These are phyloP conservation scores for Coprinopsis marcescibilis DNA, from an alignment of 768 basidiomycete species.

Conservation along the genomic window DNA sequence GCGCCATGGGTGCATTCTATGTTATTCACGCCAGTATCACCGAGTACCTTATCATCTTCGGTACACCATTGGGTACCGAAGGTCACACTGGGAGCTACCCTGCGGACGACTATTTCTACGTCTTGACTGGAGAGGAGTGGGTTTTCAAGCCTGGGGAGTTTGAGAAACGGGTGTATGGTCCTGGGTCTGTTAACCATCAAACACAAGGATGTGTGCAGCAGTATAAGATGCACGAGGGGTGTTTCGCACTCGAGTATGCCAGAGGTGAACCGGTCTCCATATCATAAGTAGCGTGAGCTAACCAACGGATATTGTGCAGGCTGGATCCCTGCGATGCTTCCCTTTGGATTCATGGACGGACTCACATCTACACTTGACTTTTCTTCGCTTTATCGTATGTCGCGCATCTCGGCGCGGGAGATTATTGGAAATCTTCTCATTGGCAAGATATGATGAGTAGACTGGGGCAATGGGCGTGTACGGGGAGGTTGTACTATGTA, in stretches of 20 bases:
- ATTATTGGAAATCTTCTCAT: slow-evolving; percentile 75
- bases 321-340: slow-evolving; percentile 96
- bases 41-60: slow-evolving; percentile 95
- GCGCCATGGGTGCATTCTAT: slow-evolving; percentile 98
- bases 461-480: not conserved
- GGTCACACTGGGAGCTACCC: slow-evolving; percentile 93
- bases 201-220: slow-evolving; percentile 85
- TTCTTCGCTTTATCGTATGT: slow-evolving; percentile 78
- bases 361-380: slow-evolving; percentile 89
- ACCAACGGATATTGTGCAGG: slow-evolving; percentile 41
- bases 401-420: slow-evolving; percentile 70
- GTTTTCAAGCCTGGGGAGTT: slow-evolving; percentile 80
- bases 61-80: slow-evolving; percentile 94
- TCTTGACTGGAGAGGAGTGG: slow-evolving; percentile 92
- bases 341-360: slow-evolving; percentile 86
- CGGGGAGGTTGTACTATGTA: no score
- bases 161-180: slow-evolving; percentile 77
- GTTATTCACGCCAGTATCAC: slow-evolving; percentile 95
- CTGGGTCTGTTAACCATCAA: slow-evolving; percentile 83
- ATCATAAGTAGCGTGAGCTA: not conserved
- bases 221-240: slow-evolving; percentile 96
- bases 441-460: slow-evolving; percentile 68
- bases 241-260: slow-evolving; percentile 94
- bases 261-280: slow-evolving; percentile 51
- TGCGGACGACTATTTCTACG: slow-evolving; percentile 98